A percentile compares a stretch with the other conserved stretches of the same genome.
phyloP scores from a whole-genome alignment of 140 eudicot genomes.

The Stevia rebaudiana region DNA sequence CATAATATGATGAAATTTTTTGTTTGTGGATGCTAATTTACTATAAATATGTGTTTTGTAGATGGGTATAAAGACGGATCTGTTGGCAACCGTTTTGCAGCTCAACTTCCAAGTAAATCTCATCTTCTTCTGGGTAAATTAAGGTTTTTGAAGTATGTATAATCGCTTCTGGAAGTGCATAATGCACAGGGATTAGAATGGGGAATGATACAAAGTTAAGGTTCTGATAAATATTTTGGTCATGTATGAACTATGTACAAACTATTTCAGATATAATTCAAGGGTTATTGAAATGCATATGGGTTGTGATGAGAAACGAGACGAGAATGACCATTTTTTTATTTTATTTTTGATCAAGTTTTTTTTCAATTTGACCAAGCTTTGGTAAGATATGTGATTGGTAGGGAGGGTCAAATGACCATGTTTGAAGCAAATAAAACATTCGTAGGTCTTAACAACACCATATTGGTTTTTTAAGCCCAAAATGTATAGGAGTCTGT shows the following conservation, averaged over 20 bases:
- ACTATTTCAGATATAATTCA: neutral
- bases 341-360: too few species aligned
- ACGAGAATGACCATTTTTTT: neutral
- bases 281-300: slow-evolving; percentile 9
- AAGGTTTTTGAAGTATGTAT: slow-evolving; percentile 10
- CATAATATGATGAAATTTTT: neutral
- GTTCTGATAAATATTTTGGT: neutral
- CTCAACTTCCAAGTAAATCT: slow-evolving; percentile 24
- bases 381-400: too few species aligned
- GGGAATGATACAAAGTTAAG: slow-evolving; percentile 16
- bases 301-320: neutral
- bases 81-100: slow-evolving; percentile 26
- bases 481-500: too few species aligned
- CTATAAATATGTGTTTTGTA: slow-evolving; percentile 8
- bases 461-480: too few species aligned
- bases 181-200: slow-evolving; percentile 14
- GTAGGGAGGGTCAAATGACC: too few species aligned
- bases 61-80: slow-evolving; percentile 18
- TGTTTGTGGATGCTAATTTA: slow-evolving; percentile 1
- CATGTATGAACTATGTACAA: neutral
- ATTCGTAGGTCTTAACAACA: too few species aligned
- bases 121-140: slow-evolving; percentile 5
- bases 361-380: too few species aligned
- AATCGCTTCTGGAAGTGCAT: slow-evolving; percentile 12
- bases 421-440: too few species aligned